phyloP scores from a whole-genome alignment of 345 rosid species.

The Gossypium sturtianum region DNA sequence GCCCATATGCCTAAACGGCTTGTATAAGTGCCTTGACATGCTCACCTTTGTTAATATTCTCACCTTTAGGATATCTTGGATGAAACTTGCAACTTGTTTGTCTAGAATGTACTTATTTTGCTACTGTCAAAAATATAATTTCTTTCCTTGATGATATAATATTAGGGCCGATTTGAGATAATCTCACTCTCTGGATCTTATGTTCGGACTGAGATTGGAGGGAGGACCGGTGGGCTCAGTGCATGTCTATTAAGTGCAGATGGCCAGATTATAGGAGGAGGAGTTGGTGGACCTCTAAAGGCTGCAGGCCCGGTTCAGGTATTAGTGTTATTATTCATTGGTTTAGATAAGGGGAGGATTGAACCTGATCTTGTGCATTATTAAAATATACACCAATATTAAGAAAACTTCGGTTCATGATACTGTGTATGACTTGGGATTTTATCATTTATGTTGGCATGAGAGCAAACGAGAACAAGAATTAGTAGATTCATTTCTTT shows the following conservation, averaged over 20 bases:
- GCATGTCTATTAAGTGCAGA: constrained; percentile 58
- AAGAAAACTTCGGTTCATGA: no score
- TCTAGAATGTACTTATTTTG: neutral
- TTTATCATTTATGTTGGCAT: no score
- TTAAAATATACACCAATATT: no score
- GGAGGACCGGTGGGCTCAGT: constrained; percentile 82
- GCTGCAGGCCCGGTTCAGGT: constrained; percentile 98
- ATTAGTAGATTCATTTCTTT: neutral
- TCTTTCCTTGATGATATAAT: constrained; percentile 11
- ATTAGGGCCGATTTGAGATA: constrained; percentile 86
- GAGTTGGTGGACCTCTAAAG: constrained; percentile 71
- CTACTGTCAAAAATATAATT: constrained; percentile 1
- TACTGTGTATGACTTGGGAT: no score
- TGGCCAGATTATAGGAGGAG: constrained; percentile 89
- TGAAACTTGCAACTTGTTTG: neutral
- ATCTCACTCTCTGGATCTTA: constrained; percentile 81
- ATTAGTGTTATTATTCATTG: neutral
- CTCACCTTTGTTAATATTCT: neutral
- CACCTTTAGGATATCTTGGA: neutral
- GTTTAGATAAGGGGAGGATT: neutral
- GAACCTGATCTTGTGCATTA: neutral
- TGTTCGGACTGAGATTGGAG: constrained; percentile 64
- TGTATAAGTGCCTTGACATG: neutral
- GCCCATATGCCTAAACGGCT: neutral
- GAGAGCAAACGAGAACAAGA: no score